These are phyloP conservation scores for Furcasterigmium furcatum DNA, from an alignment of 2,329 filamentous ascomycete genomes.

Conservation along the genomic window DNA sequence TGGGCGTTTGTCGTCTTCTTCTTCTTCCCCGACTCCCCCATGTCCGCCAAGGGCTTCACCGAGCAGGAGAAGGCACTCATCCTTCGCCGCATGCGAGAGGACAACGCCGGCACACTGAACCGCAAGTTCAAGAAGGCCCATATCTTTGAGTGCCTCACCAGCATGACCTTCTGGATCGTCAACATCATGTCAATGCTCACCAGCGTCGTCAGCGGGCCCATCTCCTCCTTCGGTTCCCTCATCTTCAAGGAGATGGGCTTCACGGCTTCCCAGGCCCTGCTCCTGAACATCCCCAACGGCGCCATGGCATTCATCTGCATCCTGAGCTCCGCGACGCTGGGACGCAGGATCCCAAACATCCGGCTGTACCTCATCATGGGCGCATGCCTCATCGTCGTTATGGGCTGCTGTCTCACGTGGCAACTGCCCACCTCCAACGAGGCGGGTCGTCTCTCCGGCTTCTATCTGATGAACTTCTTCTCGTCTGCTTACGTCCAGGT, in stretches of 20 bases:
- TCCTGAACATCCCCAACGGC: neutral
- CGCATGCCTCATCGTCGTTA: slow-evolving; percentile 20
- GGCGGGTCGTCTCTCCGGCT: slow-evolving; percentile 20
- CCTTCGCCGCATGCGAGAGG: slow-evolving; percentile 18
- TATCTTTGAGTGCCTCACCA: no score
- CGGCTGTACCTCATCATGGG: slow-evolving; percentile 21
- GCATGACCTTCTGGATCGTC: slow-evolving; percentile 25
- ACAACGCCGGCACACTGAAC: slow-evolving; percentile 21
- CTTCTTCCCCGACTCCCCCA: slow-evolving; percentile 23
- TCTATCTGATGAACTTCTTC: slow-evolving; percentile 25
- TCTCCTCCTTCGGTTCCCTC: no score
- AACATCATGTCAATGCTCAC: slow-evolving; percentile 21
- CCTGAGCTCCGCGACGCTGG: slow-evolving; percentile 17
- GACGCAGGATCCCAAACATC: slow-evolving; percentile 15
- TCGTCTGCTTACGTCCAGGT: slow-evolving; percentile 22
- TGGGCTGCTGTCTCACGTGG: slow-evolving; percentile 21
- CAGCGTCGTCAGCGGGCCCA: no score
- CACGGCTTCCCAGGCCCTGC: neutral
- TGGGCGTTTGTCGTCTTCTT: slow-evolving; percentile 21
- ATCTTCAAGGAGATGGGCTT: no score
- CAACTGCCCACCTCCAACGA: slow-evolving; percentile 15
- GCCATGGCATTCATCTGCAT: slow-evolving; percentile 17
- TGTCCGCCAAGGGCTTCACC: slow-evolving; percentile 22
- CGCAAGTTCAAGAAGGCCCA: no score
- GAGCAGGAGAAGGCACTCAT: slow-evolving; percentile 18